Evolutionary conservation across 164 flowering plant species (phyloP).

Genomic region (Taxillus chinensis): DNA sequence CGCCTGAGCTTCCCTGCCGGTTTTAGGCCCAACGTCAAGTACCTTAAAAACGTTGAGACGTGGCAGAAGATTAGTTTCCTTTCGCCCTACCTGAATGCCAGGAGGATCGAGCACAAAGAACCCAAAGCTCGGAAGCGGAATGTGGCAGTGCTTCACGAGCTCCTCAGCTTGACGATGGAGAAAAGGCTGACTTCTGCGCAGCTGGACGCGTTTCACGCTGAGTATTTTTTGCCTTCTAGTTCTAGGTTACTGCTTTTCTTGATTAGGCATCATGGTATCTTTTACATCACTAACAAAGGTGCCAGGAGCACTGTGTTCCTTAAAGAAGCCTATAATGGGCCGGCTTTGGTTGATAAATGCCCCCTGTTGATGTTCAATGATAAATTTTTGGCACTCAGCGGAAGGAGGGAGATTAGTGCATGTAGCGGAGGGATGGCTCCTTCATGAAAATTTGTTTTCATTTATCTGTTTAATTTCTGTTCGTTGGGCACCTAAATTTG

Average conservation of each 20-base stretch:
- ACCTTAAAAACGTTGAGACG: conserved; percentile 57
- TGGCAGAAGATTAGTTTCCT: conserved; percentile 96
- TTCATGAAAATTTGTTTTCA: conserved; percentile 3
- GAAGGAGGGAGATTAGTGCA: conserved; percentile 32
- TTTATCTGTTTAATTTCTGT: not conserved
- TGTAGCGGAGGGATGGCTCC: not conserved
- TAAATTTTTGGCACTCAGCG: conserved; percentile 56
- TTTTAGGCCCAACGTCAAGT: conserved; percentile 72
- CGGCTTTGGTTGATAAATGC: conserved; percentile 57
- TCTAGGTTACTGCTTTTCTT: conserved; percentile 65
- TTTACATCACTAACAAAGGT: conserved; percentile 90
- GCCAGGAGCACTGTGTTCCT: conserved; percentile 72
- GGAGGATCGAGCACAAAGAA: conserved; percentile 56
- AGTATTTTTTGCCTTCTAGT: conserved; percentile 59
- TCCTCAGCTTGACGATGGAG: conserved; percentile 83
- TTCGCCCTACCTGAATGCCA: conserved; percentile 88
- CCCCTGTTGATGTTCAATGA: conserved; percentile 57
- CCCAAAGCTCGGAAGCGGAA: conserved; percentile 74
- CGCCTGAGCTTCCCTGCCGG: conserved; percentile 52
- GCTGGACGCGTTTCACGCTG: conserved; percentile 66
- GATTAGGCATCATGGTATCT: conserved; percentile 83
- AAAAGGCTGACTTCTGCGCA: conserved; percentile 80
- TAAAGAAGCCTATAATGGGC: conserved; percentile 82
- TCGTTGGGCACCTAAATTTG: not conserved
- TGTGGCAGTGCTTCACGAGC: conserved; percentile 89